phyloP scores from a whole-genome alignment of 106 monocot genomes.

The Chionographis japonica region DNA sequence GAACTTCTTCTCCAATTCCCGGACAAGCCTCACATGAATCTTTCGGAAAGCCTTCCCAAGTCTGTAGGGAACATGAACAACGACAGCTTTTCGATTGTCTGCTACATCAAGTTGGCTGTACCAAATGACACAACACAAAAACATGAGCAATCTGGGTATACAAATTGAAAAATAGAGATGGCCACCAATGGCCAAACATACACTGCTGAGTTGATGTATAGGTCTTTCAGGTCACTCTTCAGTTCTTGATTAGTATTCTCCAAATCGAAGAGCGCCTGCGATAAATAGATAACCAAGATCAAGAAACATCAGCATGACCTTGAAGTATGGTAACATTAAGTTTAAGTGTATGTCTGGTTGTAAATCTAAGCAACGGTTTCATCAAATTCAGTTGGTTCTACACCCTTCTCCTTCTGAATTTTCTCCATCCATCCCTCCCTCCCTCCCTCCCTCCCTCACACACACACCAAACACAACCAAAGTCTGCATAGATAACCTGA shows the following conservation, averaged over 20 bases:
- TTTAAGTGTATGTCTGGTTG: no score
- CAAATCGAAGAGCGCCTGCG: slow-evolving; percentile 75
- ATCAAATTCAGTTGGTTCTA: slow-evolving; percentile 74
- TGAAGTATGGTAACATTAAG: no score
- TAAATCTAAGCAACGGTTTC: slow-evolving; percentile 75
- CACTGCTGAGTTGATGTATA: slow-evolving; percentile 78
- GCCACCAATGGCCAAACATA: slow-evolving; percentile 13
- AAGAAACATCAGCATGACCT: neutral
- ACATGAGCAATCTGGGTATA: neutral
- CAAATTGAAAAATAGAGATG: neutral
- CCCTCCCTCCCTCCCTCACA: no score
- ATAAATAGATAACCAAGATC: neutral
- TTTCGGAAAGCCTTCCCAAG: slow-evolving; percentile 80
- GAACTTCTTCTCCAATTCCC: slow-evolving; percentile 95
- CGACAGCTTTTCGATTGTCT: slow-evolving; percentile 71
- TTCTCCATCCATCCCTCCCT: slow-evolving; percentile 23
- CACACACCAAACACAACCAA: no score
- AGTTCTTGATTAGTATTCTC: slow-evolving; percentile 80
- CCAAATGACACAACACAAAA: neutral
- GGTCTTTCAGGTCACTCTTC: slow-evolving; percentile 91
- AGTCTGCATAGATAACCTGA: slow-evolving; percentile 34
- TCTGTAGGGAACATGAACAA: slow-evolving; percentile 81
- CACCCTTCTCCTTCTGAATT: slow-evolving; percentile 71
- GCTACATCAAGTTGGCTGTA: slow-evolving; percentile 72
- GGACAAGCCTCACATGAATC: slow-evolving; percentile 85